Base-by-base conservation (phyloP, 179 eudicot genomes). In the Beta lomatogona region DNA sequence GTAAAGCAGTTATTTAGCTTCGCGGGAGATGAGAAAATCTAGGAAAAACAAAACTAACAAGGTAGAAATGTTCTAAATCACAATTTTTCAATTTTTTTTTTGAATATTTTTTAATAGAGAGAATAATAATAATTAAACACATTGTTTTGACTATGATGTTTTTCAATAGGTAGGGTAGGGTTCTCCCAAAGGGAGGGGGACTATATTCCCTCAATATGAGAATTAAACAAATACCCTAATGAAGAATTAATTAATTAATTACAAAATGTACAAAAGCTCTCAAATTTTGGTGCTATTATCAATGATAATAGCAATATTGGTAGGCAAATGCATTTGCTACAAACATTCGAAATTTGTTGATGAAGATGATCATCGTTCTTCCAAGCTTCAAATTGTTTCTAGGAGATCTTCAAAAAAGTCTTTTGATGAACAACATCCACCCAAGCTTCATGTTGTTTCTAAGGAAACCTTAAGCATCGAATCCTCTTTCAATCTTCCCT, bases 401-500 rank as follows among this genome's bases (percentile, higher is more conserved):
- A 83, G 76, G 64, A 67, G 48, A 10, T 9, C 65, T 25, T 68
- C 60, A 4, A 65, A 82, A 18, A 3, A 60, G n/a, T 60, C 25
- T n/a, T 78, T 48, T 41, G 69, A 48, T 19, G 60, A 77, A 28
- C 4, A 14, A 58, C 15, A 73, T 54, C 31, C 10, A 72, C 76
- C 12, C 2, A 79, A 75, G 73, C 69, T 83, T 79, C 80, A 79
- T 79, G 5, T 50, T 79, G 86, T 79, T 79, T 74, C 72, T 14
- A 83, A 77, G 66, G 60, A 31, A 79, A 66, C 36, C 9, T 78
- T 85, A 73, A 84, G 82, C 15, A 88, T 89, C 66, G 80, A 89
- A 61, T 75, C 85, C 19, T n/a, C 75, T 52, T 91, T 91, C 85
- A 82, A 87, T 46, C 80, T 91, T 25, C 90, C 93, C 11, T 83